Percentiles rank a stretch among this genome's conserved stretches.
These are phyloP conservation scores for Collybia mongolica DNA, from an alignment of 768 basidiomycete genomes.

Conservation along the genomic window DNA sequence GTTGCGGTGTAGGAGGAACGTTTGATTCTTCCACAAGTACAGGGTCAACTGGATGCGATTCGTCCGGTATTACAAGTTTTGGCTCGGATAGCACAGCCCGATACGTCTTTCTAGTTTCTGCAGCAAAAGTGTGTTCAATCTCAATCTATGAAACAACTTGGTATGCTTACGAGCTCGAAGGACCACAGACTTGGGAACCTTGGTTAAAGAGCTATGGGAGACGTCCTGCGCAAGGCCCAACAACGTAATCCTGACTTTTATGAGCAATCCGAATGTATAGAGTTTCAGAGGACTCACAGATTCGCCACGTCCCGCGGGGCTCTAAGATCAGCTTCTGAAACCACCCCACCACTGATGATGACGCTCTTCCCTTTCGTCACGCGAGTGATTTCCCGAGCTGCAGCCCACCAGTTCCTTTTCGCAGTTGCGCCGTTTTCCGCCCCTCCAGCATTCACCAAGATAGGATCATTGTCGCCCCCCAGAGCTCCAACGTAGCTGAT, in stretches of 20 bases:
- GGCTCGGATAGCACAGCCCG: conserved; percentile 80
- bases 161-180: conserved; percentile 68
- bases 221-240: conserved; percentile 69
- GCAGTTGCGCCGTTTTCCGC: conserved; percentile 52
- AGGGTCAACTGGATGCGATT: not conserved
- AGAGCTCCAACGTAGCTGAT: conserved; percentile 76
- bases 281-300: conserved; percentile 45
- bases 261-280: not conserved
- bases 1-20: not conserved
- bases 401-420: conserved; percentile 85
- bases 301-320: conserved; percentile 76
- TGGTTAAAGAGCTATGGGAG: conserved; percentile 62
- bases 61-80: conserved; percentile 53
- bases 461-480: conserved; percentile 54
- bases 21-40: not conserved
- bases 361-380: conserved; percentile 81
- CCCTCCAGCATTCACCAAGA: conserved; percentile 42
- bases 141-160: not conserved
- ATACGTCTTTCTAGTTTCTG: conserved; percentile 82
- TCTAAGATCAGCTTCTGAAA: conserved; percentile 60
- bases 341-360: conserved; percentile 67
- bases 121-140: not conserved
- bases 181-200: conserved; percentile 62
- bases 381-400: conserved; percentile 70
- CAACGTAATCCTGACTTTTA: conserved; percentile 51